Conservation (phyloP, 768 basidiomycete species). For the Amanita molliuscula region DNA sequence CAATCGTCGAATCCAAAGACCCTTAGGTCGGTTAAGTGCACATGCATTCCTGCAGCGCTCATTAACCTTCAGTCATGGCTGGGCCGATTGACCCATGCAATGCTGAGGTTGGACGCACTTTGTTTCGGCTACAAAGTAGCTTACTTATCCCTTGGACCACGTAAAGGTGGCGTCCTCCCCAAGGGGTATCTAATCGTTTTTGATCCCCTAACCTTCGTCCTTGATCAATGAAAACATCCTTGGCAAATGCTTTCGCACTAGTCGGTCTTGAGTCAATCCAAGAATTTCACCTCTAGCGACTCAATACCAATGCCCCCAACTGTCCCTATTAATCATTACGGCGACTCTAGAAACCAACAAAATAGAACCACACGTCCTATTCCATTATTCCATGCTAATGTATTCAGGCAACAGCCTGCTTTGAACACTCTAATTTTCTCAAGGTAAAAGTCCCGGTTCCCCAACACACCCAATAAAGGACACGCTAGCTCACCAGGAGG, state of each 20-base stretch:
- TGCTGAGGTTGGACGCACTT: too few species aligned
- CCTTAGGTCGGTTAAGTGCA: too few species aligned
- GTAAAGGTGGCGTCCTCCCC: too few species aligned
- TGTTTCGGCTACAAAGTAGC: too few species aligned
- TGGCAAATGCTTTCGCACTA: constrained; percentile 79
- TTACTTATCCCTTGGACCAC: too few species aligned
- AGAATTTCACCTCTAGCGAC: constrained; percentile 82
- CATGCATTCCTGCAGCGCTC: too few species aligned
- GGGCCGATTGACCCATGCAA: too few species aligned
- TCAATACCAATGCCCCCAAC: constrained; percentile 78
- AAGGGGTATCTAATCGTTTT: constrained; percentile 82
- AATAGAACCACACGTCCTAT: constrained; percentile 76
- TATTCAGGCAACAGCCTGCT: constrained; percentile 70
- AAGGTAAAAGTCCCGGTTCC: constrained; percentile 75
- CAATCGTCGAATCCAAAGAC: too few species aligned
- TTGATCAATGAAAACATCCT: constrained; percentile 82
- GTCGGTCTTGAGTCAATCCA: constrained; percentile 75
- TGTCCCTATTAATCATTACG: constrained; percentile 29
- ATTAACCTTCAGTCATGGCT: too few species aligned
- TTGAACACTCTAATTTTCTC: constrained; percentile 81
- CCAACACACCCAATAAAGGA: constrained; percentile 56
- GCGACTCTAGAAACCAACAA: constrained; percentile 77
- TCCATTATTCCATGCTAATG: constrained; percentile 80
- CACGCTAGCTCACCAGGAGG: constrained; percentile 65
- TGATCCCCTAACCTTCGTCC: constrained; percentile 80